phyloP scores from a whole-genome alignment of 78 protist genomes.

The Paratrimastix pyriformis region DNA sequence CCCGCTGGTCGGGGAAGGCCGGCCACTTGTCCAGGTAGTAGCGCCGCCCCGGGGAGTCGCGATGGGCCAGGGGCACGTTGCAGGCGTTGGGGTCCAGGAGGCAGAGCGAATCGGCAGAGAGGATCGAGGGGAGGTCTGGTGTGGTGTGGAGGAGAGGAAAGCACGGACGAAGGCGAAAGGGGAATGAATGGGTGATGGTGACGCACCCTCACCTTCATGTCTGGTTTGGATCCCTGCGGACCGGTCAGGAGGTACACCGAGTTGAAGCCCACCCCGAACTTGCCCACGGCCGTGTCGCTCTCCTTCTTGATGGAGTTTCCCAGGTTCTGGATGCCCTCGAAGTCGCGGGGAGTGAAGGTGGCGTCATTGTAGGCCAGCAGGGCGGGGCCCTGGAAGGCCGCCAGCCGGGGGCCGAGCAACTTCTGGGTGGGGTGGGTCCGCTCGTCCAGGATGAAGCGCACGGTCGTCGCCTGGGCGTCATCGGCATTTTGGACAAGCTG shows the following conservation, averaged over 20 bases:
- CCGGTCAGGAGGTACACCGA: conserved; percentile 49
- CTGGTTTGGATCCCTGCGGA: too few species aligned
- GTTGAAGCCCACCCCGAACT: conserved; percentile 59
- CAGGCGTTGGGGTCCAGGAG: conserved; percentile 45
- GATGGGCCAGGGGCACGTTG: neutral
- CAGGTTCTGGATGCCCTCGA: conserved; percentile 16
- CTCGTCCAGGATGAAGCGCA: neutral
- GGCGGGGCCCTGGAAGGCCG: conserved; percentile 44
- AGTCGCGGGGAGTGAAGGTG: conserved; percentile 27
- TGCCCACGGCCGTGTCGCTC: neutral
- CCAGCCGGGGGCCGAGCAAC: neutral
- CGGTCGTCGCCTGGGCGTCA: neutral
- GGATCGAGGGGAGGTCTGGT: conserved; percentile 47
- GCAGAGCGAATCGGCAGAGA: conserved; percentile 1
- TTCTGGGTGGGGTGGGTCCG: neutral
- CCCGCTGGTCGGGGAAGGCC: conserved; percentile 21
- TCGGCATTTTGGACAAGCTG: neutral
- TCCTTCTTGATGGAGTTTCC: conserved; percentile 16
- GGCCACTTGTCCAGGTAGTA: neutral
- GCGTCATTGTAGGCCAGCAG: conserved; percentile 34
- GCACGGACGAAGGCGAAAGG: neutral
- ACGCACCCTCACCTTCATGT: too few species aligned
- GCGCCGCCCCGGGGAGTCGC: neutral
- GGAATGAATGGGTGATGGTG: neutral
- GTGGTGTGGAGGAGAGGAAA: neutral